Evolutionary conservation across 345 rosid species (phyloP), one percentile per base, ranked within the genome.

Genomic region (Stellera chamaejasme): DNA sequence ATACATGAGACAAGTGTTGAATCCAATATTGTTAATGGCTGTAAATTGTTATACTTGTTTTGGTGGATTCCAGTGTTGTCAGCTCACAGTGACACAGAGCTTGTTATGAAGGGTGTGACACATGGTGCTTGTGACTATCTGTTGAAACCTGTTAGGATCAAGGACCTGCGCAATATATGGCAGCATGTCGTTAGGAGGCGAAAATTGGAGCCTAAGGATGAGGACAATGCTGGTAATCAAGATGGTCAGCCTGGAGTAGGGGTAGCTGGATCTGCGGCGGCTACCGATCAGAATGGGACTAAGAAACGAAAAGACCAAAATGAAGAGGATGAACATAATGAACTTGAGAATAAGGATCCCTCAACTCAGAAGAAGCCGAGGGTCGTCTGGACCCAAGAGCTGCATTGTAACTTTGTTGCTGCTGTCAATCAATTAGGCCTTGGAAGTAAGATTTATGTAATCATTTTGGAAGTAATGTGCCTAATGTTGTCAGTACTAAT

Each of bases 141-240:
- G 61, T 62, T 84, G 45, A 93, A 93, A 64, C 99, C 97, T 19
- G 90, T 87, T 58, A 69, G 89, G 26, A 62, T 77, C 10, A 84
- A 93, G 81, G 94, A 84, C 81, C 83, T 93, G 54, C 70, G 75
- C 61, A 93, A 93, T 73, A 88, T 92, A 68, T 92, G 98, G 98
- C 98, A 86, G 39, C 94, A 85, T 65, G 94, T 85, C 6, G 57
- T 85, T 28, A 71, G 94, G 77, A 85, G 51, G 62, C 78, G 66
- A 74, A 82, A 70, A 45, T 16, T 61, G 6, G 65, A 61, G 10
- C 68, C 73, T 11, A 69, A 61, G 69, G 72, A 72, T 55, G 73
- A 57, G 27, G 72, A 46, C 62, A 72, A 60, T 63, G 45, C 61
- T 0, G 19, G 65, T 9, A 66, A 60, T 66, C 71, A 60, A 46